These are phyloP conservation scores for Cordyceps militaris DNA, from an alignment of 2,329 filamentous ascomycete species.

Conservation along the genomic window DNA sequence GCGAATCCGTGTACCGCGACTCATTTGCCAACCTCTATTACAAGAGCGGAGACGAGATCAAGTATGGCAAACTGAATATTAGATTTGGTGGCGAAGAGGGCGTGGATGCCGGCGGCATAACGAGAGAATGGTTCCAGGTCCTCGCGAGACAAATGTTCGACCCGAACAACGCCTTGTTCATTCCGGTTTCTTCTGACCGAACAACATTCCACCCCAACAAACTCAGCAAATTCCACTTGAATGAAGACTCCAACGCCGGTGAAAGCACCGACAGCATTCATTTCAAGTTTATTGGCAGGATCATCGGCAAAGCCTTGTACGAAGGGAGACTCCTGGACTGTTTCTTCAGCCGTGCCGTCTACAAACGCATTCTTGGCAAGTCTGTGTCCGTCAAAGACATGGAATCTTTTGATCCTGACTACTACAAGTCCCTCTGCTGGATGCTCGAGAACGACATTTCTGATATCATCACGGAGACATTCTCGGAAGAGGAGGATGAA, in stretches of 20 bases:
- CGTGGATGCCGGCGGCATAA: slow-evolving; percentile 94
- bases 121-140: slow-evolving; percentile 98
- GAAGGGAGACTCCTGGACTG: slow-evolving; percentile 94
- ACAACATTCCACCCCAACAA: slow-evolving; percentile 99
- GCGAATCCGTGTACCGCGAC: slow-evolving; percentile 94
- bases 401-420: slow-evolving; percentile 96
- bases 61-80: slow-evolving; percentile 97
- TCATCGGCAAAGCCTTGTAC: slow-evolving; percentile 97
- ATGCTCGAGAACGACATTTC: slow-evolving; percentile 98
- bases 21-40: slow-evolving; percentile 98
- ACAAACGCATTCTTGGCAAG: slow-evolving; percentile 94
- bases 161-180: slow-evolving; percentile 93
- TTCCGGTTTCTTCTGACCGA: slow-evolving; percentile 90
- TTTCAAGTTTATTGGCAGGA: slow-evolving; percentile 98
- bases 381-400: slow-evolving; percentile 97
- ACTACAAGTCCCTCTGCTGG: slow-evolving; percentile 98
- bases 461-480: slow-evolving; percentile 93
- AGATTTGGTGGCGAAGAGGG: slow-evolving; percentile 96
- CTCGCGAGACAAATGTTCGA: slow-evolving; percentile 98
- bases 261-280: slow-evolving; percentile 95
- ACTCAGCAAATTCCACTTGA: slow-evolving; percentile 47
- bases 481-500: slow-evolving; percentile 87
- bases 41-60: slow-evolving; percentile 95
- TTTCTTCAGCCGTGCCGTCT: slow-evolving; percentile 97
- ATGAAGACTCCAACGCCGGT: slow-evolving; percentile 46